Conservation (phyloP, 257 asterid species). For the Primulina huaijiensis region DNA sequence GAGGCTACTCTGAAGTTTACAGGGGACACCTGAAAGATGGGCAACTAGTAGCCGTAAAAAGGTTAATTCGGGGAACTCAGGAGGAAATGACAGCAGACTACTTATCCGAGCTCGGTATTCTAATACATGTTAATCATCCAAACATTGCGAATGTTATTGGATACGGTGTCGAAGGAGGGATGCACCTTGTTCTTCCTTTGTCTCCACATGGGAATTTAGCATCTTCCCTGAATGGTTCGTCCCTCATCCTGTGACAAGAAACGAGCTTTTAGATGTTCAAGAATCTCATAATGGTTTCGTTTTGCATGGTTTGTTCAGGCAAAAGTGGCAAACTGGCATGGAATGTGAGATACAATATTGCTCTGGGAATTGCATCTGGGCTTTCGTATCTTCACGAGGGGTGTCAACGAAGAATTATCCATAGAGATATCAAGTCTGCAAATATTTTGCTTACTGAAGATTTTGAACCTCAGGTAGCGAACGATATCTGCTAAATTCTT, state of each 20-base stretch:
- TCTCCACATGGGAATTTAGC: constrained; percentile 91
- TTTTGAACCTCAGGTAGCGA: constrained; percentile 73
- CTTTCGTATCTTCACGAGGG: constrained; percentile 92
- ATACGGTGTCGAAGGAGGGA: constrained; percentile 95
- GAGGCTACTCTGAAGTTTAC: constrained; percentile 97
- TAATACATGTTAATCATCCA: constrained; percentile 91
- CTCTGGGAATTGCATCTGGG: constrained; percentile 77
- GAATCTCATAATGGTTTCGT: constrained; percentile 1
- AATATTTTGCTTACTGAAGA: constrained; percentile 81
- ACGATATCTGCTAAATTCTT: constrained; percentile 3
- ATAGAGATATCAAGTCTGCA: constrained; percentile 90
- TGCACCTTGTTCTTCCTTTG: constrained; percentile 96
- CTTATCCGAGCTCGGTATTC: constrained; percentile 88
- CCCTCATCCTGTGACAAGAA: constrained; percentile 8
- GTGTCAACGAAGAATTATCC: constrained; percentile 90
- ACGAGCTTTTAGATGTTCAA: not conserved
- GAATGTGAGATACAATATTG: constrained; percentile 56
- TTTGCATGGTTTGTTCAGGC: constrained; percentile 32
- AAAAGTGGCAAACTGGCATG: constrained; percentile 57
- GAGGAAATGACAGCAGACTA: constrained; percentile 95
- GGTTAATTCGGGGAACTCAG: constrained; percentile 72
- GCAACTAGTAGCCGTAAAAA: constrained; percentile 72
- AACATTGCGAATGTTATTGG: constrained; percentile 84
- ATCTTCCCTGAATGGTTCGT: constrained; percentile 61
- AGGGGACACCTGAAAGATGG: constrained; percentile 80